Conservation (phyloP, 2,329 filamentous ascomycete species). For the Xylaria sp. region DNA sequence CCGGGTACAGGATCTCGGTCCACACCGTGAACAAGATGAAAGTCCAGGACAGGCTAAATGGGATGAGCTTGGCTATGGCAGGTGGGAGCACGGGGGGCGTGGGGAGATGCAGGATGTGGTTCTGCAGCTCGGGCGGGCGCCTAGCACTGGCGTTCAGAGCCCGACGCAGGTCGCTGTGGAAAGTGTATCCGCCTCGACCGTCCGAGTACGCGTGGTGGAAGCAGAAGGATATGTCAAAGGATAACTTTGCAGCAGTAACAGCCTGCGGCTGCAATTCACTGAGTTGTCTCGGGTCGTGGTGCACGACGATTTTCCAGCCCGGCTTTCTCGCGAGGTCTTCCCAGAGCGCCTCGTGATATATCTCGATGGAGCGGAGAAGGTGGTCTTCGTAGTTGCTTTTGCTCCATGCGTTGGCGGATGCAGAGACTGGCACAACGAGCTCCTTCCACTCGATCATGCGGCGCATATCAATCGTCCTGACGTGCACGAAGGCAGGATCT, state of each 20-base stretch:
- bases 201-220: constrained; percentile 66
- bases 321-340: constrained; percentile 54
- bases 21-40: constrained; percentile 38
- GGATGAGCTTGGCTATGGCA: constrained; percentile 56
- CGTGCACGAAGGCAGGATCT: constrained; percentile 56
- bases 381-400: constrained; percentile 36
- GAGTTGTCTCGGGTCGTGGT: constrained; percentile 43
- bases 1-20: constrained; percentile 49
- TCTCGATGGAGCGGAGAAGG: constrained; percentile 50
- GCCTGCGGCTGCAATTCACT: constrained; percentile 19
- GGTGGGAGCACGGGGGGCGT: constrained; percentile 50
- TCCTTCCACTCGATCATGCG: constrained; percentile 56
- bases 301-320: constrained; percentile 61
- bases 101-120: constrained; percentile 50
- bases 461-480: constrained; percentile 57
- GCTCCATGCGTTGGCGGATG: neutral
- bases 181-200: constrained; percentile 60
- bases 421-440: constrained; percentile 35
- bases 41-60: constrained; percentile 48
- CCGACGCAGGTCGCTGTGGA: constrained; percentile 60
- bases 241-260: constrained; percentile 12
- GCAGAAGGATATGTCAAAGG: constrained; percentile 59
- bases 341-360: constrained; percentile 57
- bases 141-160: constrained; percentile 52
- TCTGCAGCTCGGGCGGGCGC: constrained; percentile 35